These are phyloP conservation scores for Poteriospumella lacustris DNA, from an alignment of 108 stramenopile species.

Conservation along the genomic window DNA sequence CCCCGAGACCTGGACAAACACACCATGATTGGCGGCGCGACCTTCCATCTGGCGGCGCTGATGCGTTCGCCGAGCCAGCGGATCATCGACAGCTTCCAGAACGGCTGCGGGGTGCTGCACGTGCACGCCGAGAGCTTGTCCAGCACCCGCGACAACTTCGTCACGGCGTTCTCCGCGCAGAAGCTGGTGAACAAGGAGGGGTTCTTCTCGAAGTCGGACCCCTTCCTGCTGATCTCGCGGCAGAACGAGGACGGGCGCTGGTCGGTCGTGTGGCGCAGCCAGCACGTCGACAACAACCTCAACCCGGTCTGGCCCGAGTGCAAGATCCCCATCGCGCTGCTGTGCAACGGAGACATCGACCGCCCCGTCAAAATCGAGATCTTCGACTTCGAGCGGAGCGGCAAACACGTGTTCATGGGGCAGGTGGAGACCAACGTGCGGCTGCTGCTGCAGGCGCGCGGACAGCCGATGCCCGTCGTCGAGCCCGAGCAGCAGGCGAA, in stretches of 20 bases:
- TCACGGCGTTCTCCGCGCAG: conserved; percentile 45
- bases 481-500: background rate
- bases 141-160: background rate
- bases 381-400: background rate
- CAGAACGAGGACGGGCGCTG: background rate
- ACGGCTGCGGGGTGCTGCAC: too few relatives aligned
- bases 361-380: background rate
- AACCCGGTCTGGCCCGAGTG: background rate
- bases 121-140: too few relatives aligned
- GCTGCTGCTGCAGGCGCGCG: background rate
- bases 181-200: conserved; percentile 74
- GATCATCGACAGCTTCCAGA: too few relatives aligned
- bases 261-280: background rate
- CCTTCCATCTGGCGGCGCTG: too few relatives aligned
- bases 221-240: conserved; percentile 34
- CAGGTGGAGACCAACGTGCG: background rate
- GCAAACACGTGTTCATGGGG: background rate
- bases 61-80: too few relatives aligned
- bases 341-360: background rate
- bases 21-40: too few relatives aligned
- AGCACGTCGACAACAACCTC: background rate
- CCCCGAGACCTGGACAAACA: too few relatives aligned
- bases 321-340: background rate
- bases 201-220: conserved; percentile 66
- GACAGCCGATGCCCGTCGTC: background rate